These are phyloP conservation scores for Rhodotorula sp. DNA, from an alignment of 1,284 basidiomycete species.

Conservation along the genomic window DNA sequence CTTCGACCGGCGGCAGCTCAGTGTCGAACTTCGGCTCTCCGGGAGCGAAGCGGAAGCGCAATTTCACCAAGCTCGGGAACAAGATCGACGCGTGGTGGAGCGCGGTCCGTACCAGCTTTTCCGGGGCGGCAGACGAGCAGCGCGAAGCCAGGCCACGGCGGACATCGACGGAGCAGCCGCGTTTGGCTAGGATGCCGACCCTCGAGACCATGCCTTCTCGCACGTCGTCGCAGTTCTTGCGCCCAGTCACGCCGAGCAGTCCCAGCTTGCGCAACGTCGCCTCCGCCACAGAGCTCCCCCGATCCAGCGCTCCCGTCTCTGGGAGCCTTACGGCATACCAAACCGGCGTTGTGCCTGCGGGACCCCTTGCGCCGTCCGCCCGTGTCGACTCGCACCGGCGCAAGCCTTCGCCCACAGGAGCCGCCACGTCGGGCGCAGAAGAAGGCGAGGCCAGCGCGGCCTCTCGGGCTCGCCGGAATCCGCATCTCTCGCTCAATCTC, in stretches of 20 bases:
- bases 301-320: background rate
- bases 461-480: conserved; percentile 36
- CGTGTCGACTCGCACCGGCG: conserved; percentile 23
- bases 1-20: conserved; percentile 14
- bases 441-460: conserved; percentile 28
- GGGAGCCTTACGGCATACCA: background rate
- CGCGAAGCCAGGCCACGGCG: conserved; percentile 20
- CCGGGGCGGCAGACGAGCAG: conserved; percentile 18
- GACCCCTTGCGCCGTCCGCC: conserved; percentile 42
- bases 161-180: conserved; percentile 28
- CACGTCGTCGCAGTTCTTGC: conserved; percentile 35
- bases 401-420: conserved; percentile 11
- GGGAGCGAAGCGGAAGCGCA: conserved; percentile 68
- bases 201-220: conserved; percentile 21
- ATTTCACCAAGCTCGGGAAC: conserved; percentile 43
- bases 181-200: conserved; percentile 4
- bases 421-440: conserved; percentile 27
- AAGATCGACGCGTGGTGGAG: conserved; percentile 49
- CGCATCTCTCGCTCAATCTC: conserved; percentile 44
- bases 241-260: conserved; percentile 13
- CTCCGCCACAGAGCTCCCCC: conserved; percentile 34
- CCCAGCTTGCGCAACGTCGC: conserved; percentile 37
- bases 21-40: conserved; percentile 18
- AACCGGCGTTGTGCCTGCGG: conserved; percentile 19
- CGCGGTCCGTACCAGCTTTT: conserved; percentile 46